Evolutionary conservation across 2,329 filamentous ascomycete genomes (phyloP).

Genomic region (Penicillium decumbens): DNA sequence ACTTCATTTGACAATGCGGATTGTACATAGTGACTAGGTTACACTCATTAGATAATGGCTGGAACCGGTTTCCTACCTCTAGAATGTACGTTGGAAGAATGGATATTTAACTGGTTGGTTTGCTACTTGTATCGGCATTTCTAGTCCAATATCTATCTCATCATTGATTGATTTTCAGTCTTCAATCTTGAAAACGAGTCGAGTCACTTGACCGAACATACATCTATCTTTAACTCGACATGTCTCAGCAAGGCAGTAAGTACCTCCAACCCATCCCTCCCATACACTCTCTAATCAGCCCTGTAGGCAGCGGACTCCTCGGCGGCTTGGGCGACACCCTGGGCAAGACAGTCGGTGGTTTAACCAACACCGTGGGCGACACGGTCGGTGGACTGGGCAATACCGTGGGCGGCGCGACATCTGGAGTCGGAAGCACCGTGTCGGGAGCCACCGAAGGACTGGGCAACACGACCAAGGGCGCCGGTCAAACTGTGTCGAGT

Average conservation of each 20-base stretch:
- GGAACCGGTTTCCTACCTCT: conserved; percentile 10
- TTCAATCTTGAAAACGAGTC: not conserved
- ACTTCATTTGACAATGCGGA: conserved; percentile 13
- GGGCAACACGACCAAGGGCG: conserved; percentile 28
- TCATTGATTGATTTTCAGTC: not conserved
- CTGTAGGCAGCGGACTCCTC: conserved; percentile 20
- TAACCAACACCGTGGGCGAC: conserved; percentile 30
- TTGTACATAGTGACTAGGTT: conserved; percentile 2
- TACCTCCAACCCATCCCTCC: not conserved
- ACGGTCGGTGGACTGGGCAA: conserved; percentile 29
- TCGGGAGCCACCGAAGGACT: conserved; percentile 28
- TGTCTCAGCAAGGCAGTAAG: conserved; percentile 17
- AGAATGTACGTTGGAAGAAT: too few species aligned
- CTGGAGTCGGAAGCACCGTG: conserved; percentile 27
- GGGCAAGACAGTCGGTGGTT: conserved; percentile 31
- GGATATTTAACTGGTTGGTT: not conserved
- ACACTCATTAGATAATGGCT: conserved; percentile 21
- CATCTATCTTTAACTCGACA: not conserved
- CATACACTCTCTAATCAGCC: too few species aligned
- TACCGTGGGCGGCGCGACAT: conserved; percentile 34
- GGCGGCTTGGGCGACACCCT: conserved; percentile 27
- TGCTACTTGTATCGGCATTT: too few species aligned
- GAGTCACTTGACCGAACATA: not conserved
- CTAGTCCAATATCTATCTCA: not conserved
- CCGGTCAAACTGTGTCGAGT: conserved; percentile 12